Conservation (phyloP, 345 rosid species). For the Euphorbia peplus region DNA sequence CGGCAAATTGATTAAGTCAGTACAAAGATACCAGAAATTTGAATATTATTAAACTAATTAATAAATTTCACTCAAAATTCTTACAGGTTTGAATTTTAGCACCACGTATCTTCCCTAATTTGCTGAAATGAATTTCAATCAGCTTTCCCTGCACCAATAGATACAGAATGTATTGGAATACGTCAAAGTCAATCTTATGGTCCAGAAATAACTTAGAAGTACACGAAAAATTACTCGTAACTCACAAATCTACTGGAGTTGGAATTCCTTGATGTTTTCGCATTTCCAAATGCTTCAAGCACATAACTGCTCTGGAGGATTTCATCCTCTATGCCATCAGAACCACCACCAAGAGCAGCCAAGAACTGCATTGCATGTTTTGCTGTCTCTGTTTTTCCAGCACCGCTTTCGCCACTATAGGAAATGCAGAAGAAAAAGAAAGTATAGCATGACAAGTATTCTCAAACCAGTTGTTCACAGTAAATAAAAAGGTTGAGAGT, state of each 20-base stretch:
- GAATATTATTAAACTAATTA: conserved; percentile 2
- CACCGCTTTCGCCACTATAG: conserved; percentile 96
- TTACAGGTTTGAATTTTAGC: conserved; percentile 89
- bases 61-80: conserved; percentile 27
- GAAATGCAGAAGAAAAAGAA: conserved; percentile 8
- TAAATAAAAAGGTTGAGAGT: neutral
- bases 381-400: conserved; percentile 98
- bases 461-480: conserved; percentile 1
- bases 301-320: conserved; percentile 64
- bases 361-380: conserved; percentile 86
- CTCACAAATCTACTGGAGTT: conserved; percentile 97
- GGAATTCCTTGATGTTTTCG: conserved; percentile 83
- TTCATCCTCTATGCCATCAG: conserved; percentile 61
- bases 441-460: neutral
- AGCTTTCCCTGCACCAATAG: conserved; percentile 69
- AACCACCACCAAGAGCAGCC: conserved; percentile 82
- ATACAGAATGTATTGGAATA: conserved; percentile 16
- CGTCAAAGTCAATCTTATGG: neutral
- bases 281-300: conserved; percentile 98
- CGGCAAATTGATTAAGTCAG: conserved; percentile 28
- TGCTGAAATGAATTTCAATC: conserved; percentile 77
- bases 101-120: conserved; percentile 74
- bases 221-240: conserved; percentile 8
- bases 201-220: conserved; percentile 5
- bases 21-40: conserved; percentile 8